Conservation (phyloP, 176 grass and related monocot species). For the Aegilops bicornis region DNA sequence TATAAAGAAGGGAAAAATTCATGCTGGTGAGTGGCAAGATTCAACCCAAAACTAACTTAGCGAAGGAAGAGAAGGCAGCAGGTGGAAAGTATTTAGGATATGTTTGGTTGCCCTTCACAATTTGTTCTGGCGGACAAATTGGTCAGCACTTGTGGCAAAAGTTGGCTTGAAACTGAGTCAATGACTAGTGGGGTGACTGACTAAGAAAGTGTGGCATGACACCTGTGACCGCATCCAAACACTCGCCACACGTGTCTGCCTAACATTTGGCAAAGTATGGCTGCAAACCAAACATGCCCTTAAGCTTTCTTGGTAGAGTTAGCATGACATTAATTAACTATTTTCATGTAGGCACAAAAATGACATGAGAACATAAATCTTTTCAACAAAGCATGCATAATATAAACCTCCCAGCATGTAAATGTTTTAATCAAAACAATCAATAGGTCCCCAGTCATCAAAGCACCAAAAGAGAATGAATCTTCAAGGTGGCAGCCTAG, state of each 20-base stretch:
- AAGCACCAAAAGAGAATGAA: background rate
- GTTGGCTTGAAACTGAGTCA: background rate
- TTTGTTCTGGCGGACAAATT: background rate
- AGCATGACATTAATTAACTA: background rate
- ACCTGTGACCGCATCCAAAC: background rate
- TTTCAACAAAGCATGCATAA: background rate
- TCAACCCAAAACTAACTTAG: background rate
- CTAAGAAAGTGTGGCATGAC: background rate
- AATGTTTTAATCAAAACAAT: background rate
- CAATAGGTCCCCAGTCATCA: background rate
- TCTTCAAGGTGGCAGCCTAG: background rate
- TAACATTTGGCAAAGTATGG: background rate
- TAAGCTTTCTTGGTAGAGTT: background rate
- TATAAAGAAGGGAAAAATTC: background rate
- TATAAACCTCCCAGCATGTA: conserved; percentile 9
- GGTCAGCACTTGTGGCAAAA: background rate
- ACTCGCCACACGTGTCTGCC: accelerated
- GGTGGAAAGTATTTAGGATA: background rate
- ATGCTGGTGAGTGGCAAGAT: background rate
- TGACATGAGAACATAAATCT: background rate
- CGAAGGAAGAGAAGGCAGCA: background rate
- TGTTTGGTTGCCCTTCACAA: too few species aligned
- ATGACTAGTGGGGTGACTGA: background rate
- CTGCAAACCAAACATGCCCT: background rate
- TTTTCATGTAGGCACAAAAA: background rate